These are phyloP conservation scores for Exophiala dermatitidis DNA, from an alignment of 2,329 filamentous ascomycete species.

Conservation along the genomic window DNA sequence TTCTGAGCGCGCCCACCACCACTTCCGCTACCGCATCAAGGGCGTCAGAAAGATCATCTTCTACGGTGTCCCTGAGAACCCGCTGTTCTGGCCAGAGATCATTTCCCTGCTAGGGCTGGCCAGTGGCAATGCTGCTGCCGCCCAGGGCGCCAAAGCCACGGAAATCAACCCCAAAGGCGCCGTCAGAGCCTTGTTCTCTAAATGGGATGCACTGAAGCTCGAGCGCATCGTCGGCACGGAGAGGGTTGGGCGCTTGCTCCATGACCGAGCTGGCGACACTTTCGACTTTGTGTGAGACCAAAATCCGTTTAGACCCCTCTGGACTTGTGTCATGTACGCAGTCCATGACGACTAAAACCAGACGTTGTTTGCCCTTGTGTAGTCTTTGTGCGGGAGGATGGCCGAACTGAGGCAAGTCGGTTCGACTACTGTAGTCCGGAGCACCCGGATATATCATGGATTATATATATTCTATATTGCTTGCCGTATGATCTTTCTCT, in stretches of 20 bases:
- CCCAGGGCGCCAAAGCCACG: slow-evolving; percentile 47
- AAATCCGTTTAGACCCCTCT: too few relatives aligned
- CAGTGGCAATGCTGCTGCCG: slow-evolving; percentile 44
- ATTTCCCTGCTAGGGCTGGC: slow-evolving; percentile 39
- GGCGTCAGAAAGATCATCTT: slow-evolving; percentile 80
- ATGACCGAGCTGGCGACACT: slow-evolving; percentile 71
- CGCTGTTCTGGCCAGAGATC: slow-evolving; percentile 44
- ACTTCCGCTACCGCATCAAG: slow-evolving; percentile 74
- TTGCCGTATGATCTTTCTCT: too few relatives aligned
- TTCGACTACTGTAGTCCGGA: too few relatives aligned
- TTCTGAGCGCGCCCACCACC: slow-evolving; percentile 94
- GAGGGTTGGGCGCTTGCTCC: slow-evolving; percentile 75
- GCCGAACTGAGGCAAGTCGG: too few relatives aligned
- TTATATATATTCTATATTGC: too few relatives aligned
- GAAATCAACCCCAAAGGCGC: slow-evolving; percentile 40
- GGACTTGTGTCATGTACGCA: too few relatives aligned
- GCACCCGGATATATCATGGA: too few relatives aligned
- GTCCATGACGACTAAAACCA: too few relatives aligned
- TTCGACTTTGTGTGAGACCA: slow-evolving; percentile 75
- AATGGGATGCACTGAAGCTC: slow-evolving; percentile 80
- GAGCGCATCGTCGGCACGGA: slow-evolving; percentile 80
- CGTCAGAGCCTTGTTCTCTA: slow-evolving; percentile 64
- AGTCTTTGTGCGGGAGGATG: too few relatives aligned
- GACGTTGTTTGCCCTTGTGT: too few relatives aligned
- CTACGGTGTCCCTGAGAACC: slow-evolving; percentile 86